Percentiles rank a stretch among this genome's conserved stretches.
Evolutionary conservation across 2,329 filamentous ascomycete genomes (phyloP).

Genomic region (Colletotrichum incanum): DNA sequence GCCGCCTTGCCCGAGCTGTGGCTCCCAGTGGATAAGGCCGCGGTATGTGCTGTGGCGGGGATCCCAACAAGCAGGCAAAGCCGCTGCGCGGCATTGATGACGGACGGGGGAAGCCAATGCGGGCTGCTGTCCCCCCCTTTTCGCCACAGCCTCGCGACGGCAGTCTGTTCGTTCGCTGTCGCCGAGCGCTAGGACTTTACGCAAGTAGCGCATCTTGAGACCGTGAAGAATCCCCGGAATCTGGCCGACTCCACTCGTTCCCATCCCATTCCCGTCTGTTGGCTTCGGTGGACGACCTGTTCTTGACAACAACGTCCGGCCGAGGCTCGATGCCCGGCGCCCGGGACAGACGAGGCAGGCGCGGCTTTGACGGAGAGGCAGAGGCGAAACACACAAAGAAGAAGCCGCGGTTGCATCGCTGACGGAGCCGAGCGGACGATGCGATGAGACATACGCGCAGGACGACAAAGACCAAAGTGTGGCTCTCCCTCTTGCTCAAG

Average conservation of each 20-base stretch:
- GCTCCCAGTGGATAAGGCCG: background rate
- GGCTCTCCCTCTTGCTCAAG: background rate
- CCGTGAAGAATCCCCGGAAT: conserved; percentile 36
- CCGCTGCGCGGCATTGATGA: conserved; percentile 39
- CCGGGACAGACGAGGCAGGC: background rate
- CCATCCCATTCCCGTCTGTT: conserved; percentile 6
- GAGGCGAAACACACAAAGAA: conserved; percentile 32
- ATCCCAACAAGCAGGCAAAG: conserved; percentile 27
- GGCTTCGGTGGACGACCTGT: conserved; percentile 19
- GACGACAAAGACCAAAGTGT: conserved; percentile 15
- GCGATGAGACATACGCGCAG: background rate
- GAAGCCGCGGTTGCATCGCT: conserved; percentile 17
- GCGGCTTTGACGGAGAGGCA: conserved; percentile 13
- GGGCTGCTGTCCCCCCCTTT: conserved; percentile 9
- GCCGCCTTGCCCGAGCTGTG: conserved; percentile 31
- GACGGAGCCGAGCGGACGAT: conserved; percentile 4
- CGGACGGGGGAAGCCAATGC: background rate
- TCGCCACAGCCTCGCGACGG: conserved; percentile 41
- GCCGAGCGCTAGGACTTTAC: conserved; percentile 33
- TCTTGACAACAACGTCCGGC: conserved; percentile 36
- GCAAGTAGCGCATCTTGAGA: conserved; percentile 9
- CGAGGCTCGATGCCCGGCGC: conserved; percentile 27
- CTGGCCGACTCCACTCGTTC: conserved; percentile 37
- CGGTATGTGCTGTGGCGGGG: conserved; percentile 24
- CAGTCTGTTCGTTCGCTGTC: conserved; percentile 39